A percentile compares a stretch with the other conserved stretches of the same genome.
These are phyloP conservation scores for Aspergillus homomorphus DNA, from an alignment of 495 filamentous ascomycete genomes.

Conservation along the genomic window DNA sequence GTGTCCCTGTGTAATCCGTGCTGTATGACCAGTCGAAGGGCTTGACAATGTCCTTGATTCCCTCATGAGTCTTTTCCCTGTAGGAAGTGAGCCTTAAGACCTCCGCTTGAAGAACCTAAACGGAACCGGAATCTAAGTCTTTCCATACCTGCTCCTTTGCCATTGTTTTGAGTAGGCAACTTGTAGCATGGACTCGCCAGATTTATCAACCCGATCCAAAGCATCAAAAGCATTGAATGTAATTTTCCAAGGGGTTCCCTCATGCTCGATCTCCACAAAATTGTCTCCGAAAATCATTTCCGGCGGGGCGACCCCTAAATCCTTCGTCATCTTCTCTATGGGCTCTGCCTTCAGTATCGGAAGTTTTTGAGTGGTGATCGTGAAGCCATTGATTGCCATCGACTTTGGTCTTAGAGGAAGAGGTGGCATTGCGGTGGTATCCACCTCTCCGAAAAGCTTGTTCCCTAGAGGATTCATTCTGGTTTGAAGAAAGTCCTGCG, in stretches of 20 bases:
- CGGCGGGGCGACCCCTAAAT: constrained; percentile 79
- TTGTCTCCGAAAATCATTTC: constrained; percentile 99
- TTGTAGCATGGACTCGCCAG: constrained; percentile 80
- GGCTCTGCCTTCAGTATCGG: constrained; percentile 89
- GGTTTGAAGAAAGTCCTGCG: neutral
- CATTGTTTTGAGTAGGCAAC: constrained; percentile 91
- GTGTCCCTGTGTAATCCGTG: constrained; percentile 75
- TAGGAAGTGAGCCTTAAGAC: constrained; percentile 19
- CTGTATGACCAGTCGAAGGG: constrained; percentile 98
- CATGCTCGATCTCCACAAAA: constrained; percentile 67
- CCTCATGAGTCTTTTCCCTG: constrained; percentile 79
- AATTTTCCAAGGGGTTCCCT: constrained; percentile 66
- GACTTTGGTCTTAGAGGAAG: constrained; percentile 31
- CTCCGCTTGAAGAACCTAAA: neutral
- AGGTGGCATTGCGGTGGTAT: constrained; percentile 26
- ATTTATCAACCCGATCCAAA: constrained; percentile 89
- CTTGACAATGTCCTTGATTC: constrained; percentile 88
- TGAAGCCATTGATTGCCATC: constrained; percentile 58
- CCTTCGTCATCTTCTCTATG: constrained; percentile 79
- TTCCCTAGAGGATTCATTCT: constrained; percentile 8
- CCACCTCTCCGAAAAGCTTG: neutral
- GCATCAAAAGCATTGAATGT: constrained; percentile 82
- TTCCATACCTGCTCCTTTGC: constrained; percentile 67
- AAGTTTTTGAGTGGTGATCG: constrained; percentile 73
- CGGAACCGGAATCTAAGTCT: neutral